Percentiles rank a stretch among this genome's conserved stretches.
Evolutionary conservation across 257 asterid species (phyloP).

Genomic region (Ocimum tenuiflorum): DNA sequence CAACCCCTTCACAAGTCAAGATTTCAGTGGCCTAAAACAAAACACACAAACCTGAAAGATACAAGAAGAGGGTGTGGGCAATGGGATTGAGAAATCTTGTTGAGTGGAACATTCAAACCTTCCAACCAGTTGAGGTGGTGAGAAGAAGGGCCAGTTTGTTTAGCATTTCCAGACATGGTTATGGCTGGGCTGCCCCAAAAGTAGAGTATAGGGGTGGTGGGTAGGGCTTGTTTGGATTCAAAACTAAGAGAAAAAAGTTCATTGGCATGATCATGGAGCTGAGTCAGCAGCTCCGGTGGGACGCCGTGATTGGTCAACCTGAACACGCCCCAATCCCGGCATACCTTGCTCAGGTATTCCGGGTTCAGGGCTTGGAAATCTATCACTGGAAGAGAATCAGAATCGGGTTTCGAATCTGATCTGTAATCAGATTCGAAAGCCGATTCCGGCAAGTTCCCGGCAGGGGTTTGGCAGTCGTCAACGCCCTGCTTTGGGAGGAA

Average conservation of each 20-base stretch:
- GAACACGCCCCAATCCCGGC: conserved; percentile 81
- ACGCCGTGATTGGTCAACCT: conserved; percentile 76
- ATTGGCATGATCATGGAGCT: conserved; percentile 39
- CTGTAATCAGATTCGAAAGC: background rate
- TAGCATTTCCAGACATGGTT: conserved; percentile 30
- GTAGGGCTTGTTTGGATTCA: conserved; percentile 43
- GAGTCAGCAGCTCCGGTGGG: conserved; percentile 33
- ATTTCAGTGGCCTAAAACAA: too few species aligned
- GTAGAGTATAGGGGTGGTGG: conserved; percentile 41
- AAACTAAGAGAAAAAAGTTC: conserved; percentile 36
- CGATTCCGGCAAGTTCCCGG: background rate
- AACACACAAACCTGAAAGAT: conserved; percentile 82
- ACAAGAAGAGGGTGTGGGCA: conserved; percentile 43
- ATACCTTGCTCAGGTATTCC: conserved; percentile 33
- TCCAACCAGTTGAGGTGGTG: conserved; percentile 58
- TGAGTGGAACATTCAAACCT: conserved; percentile 57
- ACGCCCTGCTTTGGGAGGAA: conserved; percentile 31
- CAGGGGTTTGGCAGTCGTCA: background rate
- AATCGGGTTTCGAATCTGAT: too few species aligned
- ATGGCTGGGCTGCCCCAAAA: conserved; percentile 84
- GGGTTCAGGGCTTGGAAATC: conserved; percentile 34
- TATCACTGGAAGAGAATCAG: conserved; percentile 46
- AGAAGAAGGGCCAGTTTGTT: conserved; percentile 19
- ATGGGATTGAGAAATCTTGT: conserved; percentile 19
- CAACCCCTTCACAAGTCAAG: too few species aligned